Evolutionary conservation across 257 asterid species (phyloP).

Genomic region (Capsicum pubescens): DNA sequence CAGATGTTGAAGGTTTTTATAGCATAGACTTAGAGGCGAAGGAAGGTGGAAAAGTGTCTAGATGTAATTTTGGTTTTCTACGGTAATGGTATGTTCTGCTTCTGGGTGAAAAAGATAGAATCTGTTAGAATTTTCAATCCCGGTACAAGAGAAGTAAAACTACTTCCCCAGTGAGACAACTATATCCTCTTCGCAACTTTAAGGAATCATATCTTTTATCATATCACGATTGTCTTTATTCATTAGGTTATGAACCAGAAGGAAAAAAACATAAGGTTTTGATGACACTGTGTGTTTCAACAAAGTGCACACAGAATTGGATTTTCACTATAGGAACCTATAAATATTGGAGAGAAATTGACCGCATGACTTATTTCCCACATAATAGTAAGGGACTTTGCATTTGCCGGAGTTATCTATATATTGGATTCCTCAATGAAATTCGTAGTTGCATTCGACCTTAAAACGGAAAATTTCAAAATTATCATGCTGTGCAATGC

Average conservation of each 20-base stretch:
- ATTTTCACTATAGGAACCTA: background rate
- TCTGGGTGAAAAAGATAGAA: background rate
- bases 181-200: background rate
- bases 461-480: background rate
- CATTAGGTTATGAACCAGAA: constrained; percentile 10
- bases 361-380: background rate
- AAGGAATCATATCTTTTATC: background rate
- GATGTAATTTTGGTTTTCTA: background rate
- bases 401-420: background rate
- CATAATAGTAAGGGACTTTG: too few species aligned
- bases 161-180: background rate
- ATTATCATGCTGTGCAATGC: background rate
- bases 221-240: too few species aligned
- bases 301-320: background rate
- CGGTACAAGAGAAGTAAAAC: constrained; percentile 13
- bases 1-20: background rate
- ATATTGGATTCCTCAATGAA: background rate
- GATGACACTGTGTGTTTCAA: background rate
- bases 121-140: constrained; percentile 7
- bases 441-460: background rate
- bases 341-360: background rate
- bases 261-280: background rate
- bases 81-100: background rate
- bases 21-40: background rate
- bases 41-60: background rate